Conservation (phyloP, 495 filamentous ascomycete genomes). For the Penicillium coprophilum region DNA sequence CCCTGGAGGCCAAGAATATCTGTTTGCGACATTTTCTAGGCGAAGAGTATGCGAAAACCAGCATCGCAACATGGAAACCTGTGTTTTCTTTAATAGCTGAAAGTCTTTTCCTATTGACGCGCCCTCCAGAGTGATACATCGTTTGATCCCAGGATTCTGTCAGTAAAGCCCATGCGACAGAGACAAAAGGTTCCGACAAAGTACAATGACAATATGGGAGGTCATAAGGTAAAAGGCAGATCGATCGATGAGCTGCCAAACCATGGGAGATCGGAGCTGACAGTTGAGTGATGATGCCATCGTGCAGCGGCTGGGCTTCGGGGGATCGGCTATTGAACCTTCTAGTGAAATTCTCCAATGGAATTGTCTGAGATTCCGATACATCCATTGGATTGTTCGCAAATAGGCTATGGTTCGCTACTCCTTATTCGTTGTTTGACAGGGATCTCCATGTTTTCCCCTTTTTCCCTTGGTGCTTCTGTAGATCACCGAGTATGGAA, state of each 20-base stretch:
- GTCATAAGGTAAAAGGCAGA: slow-evolving; percentile 17
- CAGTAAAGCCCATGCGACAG: slow-evolving; percentile 9
- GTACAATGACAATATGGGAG: slow-evolving; percentile 14
- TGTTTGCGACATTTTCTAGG: slow-evolving; percentile 15
- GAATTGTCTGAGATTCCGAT: slow-evolving; percentile 12
- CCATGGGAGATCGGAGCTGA: slow-evolving; percentile 22
- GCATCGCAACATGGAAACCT: not conserved
- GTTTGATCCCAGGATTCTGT: slow-evolving; percentile 17
- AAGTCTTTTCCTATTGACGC: slow-evolving; percentile 3
- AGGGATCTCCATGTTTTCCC: too few species aligned
- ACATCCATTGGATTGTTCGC: slow-evolving; percentile 15
- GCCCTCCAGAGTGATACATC: slow-evolving; percentile 22
- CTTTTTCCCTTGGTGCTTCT: too few species aligned
- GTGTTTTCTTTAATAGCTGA: slow-evolving; percentile 19
- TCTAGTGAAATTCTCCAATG: slow-evolving; percentile 4
- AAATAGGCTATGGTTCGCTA: slow-evolving; percentile 9
- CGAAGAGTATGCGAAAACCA: not conserved
- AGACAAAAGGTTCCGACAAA: slow-evolving; percentile 10
- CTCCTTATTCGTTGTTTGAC: not conserved
- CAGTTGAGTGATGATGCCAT: slow-evolving; percentile 24
- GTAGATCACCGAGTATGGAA: too few species aligned
- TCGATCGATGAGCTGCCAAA: slow-evolving; percentile 24
- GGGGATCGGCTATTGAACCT: slow-evolving; percentile 27
- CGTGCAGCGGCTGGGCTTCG: slow-evolving; percentile 21
- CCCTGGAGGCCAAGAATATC: slow-evolving; percentile 15